These are phyloP conservation scores for Nigrospora osmanthi DNA, from an alignment of 2,329 filamentous ascomycete species.

Conservation along the genomic window DNA sequence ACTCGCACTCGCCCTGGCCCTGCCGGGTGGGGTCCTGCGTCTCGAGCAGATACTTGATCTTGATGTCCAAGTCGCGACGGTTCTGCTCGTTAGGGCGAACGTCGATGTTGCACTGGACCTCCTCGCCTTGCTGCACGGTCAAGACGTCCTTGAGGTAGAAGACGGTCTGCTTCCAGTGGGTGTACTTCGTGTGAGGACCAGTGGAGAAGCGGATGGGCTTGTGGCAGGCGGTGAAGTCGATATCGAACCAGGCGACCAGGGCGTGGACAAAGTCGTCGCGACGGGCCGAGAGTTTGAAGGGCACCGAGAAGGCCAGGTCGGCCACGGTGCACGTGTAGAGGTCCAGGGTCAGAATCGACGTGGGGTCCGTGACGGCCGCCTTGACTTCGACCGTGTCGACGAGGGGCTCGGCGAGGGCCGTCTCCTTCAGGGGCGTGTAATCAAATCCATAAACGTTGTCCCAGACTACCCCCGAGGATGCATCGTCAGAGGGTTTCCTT, in stretches of 20 bases:
- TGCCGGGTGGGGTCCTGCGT: constrained; percentile 65
- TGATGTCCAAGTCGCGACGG: constrained; percentile 88
- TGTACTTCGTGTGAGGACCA: constrained; percentile 97
- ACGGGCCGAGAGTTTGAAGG: constrained; percentile 69
- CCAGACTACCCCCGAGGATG: constrained; percentile 65
- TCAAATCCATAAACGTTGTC: constrained; percentile 98
- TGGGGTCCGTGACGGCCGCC: constrained; percentile 89
- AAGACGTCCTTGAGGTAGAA: constrained; percentile 94
- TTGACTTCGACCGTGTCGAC: constrained; percentile 98
- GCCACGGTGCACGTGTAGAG: constrained; percentile 80
- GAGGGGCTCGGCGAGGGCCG: constrained; percentile 88
- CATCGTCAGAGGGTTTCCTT: not conserved
- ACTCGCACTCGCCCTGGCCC: constrained; percentile 64
- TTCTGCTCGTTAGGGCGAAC: constrained; percentile 93
- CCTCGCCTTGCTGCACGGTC: constrained; percentile 83
- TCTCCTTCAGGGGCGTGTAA: constrained; percentile 88
- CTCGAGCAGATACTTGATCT: constrained; percentile 72
- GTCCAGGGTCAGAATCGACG: constrained; percentile 77
- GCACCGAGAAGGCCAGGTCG: constrained; percentile 76
- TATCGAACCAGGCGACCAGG: constrained; percentile 97
- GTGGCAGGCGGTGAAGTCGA: constrained; percentile 96
- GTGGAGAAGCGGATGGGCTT: constrained; percentile 97
- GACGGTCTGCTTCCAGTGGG: constrained; percentile 99
- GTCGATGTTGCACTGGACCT: constrained; percentile 62
- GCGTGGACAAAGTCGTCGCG: constrained; percentile 95